A percentile compares a stretch with the other conserved stretches of the same genome.
These are phyloP conservation scores for Fusarium sp. DNA, from an alignment of 2,329 filamentous ascomycete genomes.

Conservation along the genomic window DNA sequence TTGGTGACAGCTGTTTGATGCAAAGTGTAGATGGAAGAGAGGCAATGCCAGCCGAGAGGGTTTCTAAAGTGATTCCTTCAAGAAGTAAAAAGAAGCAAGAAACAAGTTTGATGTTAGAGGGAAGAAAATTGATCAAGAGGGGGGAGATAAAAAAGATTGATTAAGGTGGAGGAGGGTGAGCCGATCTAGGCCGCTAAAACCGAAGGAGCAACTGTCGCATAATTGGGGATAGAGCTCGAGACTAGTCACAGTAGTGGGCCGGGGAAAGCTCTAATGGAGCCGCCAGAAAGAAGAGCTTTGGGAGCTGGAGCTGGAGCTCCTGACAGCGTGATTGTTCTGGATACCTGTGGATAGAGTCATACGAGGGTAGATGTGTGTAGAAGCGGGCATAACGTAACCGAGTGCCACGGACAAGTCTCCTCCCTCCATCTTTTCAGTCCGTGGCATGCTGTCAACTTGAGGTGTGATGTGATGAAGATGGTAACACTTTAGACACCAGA, in stretches of 20 bases:
- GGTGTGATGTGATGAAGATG: neutral
- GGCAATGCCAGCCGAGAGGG: constrained; percentile 37
- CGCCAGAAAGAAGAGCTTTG: constrained; percentile 3
- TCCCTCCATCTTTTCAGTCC: neutral
- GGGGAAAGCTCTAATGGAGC: constrained; percentile 22
- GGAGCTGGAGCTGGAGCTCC: neutral
- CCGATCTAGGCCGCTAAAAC: constrained; percentile 39
- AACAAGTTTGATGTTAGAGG: constrained; percentile 20
- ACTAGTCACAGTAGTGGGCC: neutral
- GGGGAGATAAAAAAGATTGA: constrained; percentile 21
- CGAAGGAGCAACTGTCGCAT: constrained; percentile 24
- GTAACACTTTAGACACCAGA: neutral
- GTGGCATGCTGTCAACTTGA: neutral
- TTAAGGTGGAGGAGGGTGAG: constrained; percentile 23
- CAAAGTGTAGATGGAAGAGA: constrained; percentile 26
- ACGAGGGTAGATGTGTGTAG: neutral
- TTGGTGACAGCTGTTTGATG: constrained; percentile 6
- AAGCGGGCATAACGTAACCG: neutral
- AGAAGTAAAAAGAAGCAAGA: neutral
- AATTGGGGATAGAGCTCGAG: constrained; percentile 16
- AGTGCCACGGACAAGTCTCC: neutral
- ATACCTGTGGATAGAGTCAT: neutral
- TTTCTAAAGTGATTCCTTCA: neutral
- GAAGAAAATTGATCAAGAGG: constrained; percentile 15
- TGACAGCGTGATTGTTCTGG: neutral